Evolutionary conservation across 768 basidiomycete genomes (phyloP).

Genomic region (Auricularia heimuer): DNA sequence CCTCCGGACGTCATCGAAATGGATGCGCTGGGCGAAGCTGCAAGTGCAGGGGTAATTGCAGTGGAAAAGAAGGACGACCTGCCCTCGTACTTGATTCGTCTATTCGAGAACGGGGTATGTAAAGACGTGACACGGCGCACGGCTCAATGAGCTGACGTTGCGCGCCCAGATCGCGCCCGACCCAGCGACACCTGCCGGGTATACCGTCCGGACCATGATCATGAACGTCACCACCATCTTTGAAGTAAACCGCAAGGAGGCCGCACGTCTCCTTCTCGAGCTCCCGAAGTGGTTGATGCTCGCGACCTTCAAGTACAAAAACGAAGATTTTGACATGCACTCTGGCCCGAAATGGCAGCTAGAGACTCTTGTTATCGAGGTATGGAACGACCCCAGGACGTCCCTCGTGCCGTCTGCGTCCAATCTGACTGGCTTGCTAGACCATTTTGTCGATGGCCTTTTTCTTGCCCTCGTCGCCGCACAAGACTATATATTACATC

Average conservation of each 20-base stretch:
- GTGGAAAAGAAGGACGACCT: conserved; percentile 79
- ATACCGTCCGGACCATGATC: conserved; percentile 64
- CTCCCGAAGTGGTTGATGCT: conserved; percentile 73
- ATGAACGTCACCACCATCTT: conserved; percentile 79
- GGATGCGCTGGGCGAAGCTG: conserved; percentile 53
- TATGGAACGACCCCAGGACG: conserved; percentile 16
- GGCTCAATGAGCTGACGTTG: conserved; percentile 5
- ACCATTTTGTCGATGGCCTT: conserved; percentile 66
- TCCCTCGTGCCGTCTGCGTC: no score
- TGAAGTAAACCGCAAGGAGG: conserved; percentile 94
- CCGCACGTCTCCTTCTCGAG: conserved; percentile 76
- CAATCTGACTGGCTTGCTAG: conserved; percentile 24
- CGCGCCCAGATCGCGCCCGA: conserved; percentile 60
- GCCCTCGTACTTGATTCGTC: conserved; percentile 57
- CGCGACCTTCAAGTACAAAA: conserved; percentile 67
- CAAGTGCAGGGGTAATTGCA: conserved; percentile 12
- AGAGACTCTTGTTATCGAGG: conserved; percentile 84
- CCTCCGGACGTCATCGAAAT: conserved; percentile 83
- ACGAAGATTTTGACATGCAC: conserved; percentile 35
- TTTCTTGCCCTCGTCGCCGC: conserved; percentile 63
- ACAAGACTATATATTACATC: conserved; percentile 78
- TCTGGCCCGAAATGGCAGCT: conserved; percentile 71
- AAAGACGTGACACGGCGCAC: not conserved
- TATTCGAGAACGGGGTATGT: conserved; percentile 53
- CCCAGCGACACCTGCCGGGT: conserved; percentile 63